A percentile compares a stretch with the other conserved stretches of the same genome.
Conservation (phyloP, 306 rosid genomes). For the Fragaria vesca region DNA sequence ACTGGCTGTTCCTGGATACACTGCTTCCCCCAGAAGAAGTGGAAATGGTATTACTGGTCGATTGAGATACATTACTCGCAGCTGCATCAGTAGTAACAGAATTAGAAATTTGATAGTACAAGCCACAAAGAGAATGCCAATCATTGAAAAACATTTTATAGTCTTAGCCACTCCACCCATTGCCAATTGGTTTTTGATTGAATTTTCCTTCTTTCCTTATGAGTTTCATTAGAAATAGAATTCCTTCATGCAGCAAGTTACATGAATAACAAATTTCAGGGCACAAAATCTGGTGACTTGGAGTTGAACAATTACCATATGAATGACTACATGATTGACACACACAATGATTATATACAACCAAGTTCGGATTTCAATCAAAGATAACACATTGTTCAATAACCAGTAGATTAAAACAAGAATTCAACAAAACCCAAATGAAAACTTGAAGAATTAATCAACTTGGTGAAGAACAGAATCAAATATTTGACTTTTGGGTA, state of each 20-base stretch:
- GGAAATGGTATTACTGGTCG: constrained; percentile 48
- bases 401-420: neutral
- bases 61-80: constrained; percentile 45
- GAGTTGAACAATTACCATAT: neutral
- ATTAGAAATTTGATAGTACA: neutral
- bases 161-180: neutral
- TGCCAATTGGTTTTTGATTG: neutral
- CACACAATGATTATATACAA: neutral
- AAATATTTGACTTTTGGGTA: constrained; percentile 8
- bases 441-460: constrained; percentile 3
- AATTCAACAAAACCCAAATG: constrained; percentile 16
- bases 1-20: constrained; percentile 53
- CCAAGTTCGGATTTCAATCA: neutral
- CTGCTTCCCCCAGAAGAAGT: constrained; percentile 50
- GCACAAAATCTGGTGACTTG: neutral
- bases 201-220: neutral
- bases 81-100: neutral
- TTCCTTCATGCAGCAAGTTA: constrained; percentile 1
- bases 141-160: neutral
- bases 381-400: neutral
- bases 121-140: neutral
- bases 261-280: neutral
- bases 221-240: neutral
- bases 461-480: neutral
- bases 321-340: neutral